These are phyloP conservation scores for Daedalea quercina DNA, from an alignment of 768 basidiomycete species.

Conservation along the genomic window DNA sequence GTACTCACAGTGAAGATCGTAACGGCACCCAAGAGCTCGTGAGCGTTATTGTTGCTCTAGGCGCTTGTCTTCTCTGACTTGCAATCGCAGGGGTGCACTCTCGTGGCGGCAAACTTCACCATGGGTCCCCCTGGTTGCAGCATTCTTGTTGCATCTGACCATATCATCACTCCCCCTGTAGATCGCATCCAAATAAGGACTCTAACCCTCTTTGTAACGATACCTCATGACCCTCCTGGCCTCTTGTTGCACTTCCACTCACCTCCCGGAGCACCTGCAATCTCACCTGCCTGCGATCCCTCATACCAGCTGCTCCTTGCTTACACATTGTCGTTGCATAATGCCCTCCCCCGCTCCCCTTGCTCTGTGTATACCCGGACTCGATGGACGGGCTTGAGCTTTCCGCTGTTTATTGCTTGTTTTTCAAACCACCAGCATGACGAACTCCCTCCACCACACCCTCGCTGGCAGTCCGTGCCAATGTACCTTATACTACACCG, in stretches of 20 bases:
- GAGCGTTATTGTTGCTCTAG: not conserved
- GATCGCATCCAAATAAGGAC: not conserved
- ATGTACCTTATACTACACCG: not conserved
- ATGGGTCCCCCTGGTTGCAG: not conserved
- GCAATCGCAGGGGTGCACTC: not conserved
- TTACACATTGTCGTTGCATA: not conserved
- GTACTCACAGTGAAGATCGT: constrained; percentile 69
- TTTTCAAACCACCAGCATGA: not conserved
- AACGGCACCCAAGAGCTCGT: constrained; percentile 20
- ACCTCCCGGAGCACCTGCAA: not conserved
- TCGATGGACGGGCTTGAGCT: constrained; percentile 1
- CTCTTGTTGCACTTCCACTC: not conserved
- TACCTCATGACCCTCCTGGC: not conserved
- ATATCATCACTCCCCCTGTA: not conserved
- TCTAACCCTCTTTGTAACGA: not conserved
- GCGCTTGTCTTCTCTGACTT: not conserved
- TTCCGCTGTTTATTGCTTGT: constrained; percentile 1
- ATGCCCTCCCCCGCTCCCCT: not conserved
- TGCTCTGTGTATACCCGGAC: constrained; percentile 5
- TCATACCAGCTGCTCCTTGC: not conserved
- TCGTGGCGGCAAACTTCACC: not conserved
- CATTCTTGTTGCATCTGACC: not conserved
- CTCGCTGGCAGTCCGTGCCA: not conserved
- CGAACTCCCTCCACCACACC: not conserved
- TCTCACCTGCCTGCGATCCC: not conserved